Evolutionary conservation across 2,329 filamentous ascomycete species (phyloP).

Genomic region (Coniochaeta pulveracea): DNA sequence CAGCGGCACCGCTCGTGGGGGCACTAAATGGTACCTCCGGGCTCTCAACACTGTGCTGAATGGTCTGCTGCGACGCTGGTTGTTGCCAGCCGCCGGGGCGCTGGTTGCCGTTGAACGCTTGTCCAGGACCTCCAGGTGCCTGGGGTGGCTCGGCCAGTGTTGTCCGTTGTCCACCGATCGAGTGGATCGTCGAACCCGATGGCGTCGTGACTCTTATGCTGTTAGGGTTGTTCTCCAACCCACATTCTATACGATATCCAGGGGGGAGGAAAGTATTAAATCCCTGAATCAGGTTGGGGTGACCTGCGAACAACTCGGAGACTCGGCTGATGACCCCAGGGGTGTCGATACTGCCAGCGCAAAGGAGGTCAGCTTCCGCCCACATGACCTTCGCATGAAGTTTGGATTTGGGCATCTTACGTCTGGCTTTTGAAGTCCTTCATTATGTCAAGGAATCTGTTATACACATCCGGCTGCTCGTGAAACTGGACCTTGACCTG

Average conservation of each 20-base stretch:
- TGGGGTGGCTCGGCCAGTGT: slow-evolving; percentile 32
- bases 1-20: slow-evolving; percentile 38
- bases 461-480: slow-evolving; percentile 95
- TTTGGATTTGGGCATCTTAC: slow-evolving; percentile 46
- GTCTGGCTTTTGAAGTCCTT: slow-evolving; percentile 99
- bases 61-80: slow-evolving; percentile 22
- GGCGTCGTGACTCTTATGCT: slow-evolving; percentile 94
- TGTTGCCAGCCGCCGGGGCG: slow-evolving; percentile 35
- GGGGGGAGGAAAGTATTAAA: slow-evolving; percentile 97
- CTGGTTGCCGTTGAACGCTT: slow-evolving; percentile 33
- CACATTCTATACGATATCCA: slow-evolving; percentile 93
- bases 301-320: slow-evolving; percentile 88
- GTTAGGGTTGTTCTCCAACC: slow-evolving; percentile 85
- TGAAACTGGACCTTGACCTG: slow-evolving; percentile 98
- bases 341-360: slow-evolving; percentile 69
- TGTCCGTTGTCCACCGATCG: slow-evolving; percentile 51
- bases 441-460: slow-evolving; percentile 96
- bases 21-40: slow-evolving; percentile 52
- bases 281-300: slow-evolving; percentile 89
- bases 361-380: slow-evolving; percentile 9
- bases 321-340: slow-evolving; percentile 95
- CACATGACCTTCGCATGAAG: too few relatives aligned
- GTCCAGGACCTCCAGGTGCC: slow-evolving; percentile 22
- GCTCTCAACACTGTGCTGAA: slow-evolving; percentile 50
- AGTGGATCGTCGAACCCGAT: slow-evolving; percentile 91